phyloP scores from a whole-genome alignment of 306 rosid species.

The Dicorynia guianensis region DNA sequence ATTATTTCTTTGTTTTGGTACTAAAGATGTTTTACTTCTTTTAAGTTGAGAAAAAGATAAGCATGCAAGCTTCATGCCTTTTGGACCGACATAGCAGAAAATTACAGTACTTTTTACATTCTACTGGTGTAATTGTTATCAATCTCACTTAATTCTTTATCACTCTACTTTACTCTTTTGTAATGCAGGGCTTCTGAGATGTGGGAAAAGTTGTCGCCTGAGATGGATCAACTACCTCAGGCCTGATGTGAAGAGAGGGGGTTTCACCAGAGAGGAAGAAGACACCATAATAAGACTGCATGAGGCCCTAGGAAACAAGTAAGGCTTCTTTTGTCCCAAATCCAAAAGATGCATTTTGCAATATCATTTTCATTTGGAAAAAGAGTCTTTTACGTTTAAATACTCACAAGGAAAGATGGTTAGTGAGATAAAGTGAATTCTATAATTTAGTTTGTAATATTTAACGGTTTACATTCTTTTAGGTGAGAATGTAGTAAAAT shows the following conservation, averaged over 20 bases:
- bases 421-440: too few species aligned
- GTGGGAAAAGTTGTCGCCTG: conserved; percentile 96
- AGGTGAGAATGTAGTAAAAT: too few species aligned
- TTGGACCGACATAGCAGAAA: conserved; percentile 7
- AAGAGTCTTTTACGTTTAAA: too few species aligned
- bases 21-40: too few species aligned
- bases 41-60: background rate
- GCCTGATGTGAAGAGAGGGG: conserved; percentile 92
- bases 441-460: too few species aligned
- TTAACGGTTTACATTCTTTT: too few species aligned
- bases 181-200: conserved; percentile 69
- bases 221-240: conserved; percentile 98
- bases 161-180: background rate
- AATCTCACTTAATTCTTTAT: background rate
- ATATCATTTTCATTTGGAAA: too few species aligned
- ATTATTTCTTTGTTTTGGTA: too few species aligned
- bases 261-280: conserved; percentile 76
- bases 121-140: conserved; percentile 11
- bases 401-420: too few species aligned
- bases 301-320: conserved; percentile 80
- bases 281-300: conserved; percentile 70
- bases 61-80: conserved; percentile 37
- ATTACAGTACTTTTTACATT: conserved; percentile 1
- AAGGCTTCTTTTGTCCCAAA: conserved; percentile 19
- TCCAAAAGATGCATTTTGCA: too few species aligned